Evolutionary conservation across 73 alveolate species (phyloP).

Genomic region (Stentor coeruleus): DNA sequence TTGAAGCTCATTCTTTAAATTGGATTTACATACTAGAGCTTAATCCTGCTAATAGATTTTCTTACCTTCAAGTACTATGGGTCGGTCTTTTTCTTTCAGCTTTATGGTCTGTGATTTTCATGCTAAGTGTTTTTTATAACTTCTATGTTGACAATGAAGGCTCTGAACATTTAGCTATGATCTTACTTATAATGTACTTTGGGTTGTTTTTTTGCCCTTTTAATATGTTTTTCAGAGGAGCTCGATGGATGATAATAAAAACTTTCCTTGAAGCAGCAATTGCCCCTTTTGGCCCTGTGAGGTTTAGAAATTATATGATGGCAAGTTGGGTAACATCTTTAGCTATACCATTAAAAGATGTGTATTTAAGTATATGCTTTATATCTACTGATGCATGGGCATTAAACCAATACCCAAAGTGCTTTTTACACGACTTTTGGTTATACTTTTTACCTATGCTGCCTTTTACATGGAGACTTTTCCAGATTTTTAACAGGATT

Average conservation of each 20-base stretch:
- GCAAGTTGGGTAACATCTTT: slow-evolving; percentile 17
- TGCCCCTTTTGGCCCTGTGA: slow-evolving; percentile 25
- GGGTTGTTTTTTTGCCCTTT: background rate
- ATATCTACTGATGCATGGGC: slow-evolving; percentile 21
- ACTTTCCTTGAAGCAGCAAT: background rate
- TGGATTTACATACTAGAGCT: slow-evolving; percentile 10
- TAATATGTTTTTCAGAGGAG: background rate
- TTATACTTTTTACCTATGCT: background rate
- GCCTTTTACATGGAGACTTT: slow-evolving; percentile 12
- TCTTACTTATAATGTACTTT: background rate
- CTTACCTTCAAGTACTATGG: slow-evolving; percentile 1
- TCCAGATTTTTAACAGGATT: slow-evolving; percentile 11
- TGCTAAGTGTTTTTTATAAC: background rate
- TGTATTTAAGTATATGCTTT: slow-evolving; percentile 1
- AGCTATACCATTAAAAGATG: slow-evolving; percentile 14
- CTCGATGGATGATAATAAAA: background rate
- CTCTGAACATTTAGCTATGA: background rate
- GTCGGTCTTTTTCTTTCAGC: slow-evolving; percentile 11
- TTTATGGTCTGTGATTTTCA: background rate
- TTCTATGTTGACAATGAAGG: background rate
- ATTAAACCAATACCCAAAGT: background rate
- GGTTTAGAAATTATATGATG: background rate
- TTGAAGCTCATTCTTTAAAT: slow-evolving; percentile 12
- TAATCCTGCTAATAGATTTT: background rate
- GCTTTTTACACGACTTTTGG: background rate